Base-by-base conservation (phyloP, 2,329 filamentous ascomycete species). In the Calonectria henricotiae region DNA sequence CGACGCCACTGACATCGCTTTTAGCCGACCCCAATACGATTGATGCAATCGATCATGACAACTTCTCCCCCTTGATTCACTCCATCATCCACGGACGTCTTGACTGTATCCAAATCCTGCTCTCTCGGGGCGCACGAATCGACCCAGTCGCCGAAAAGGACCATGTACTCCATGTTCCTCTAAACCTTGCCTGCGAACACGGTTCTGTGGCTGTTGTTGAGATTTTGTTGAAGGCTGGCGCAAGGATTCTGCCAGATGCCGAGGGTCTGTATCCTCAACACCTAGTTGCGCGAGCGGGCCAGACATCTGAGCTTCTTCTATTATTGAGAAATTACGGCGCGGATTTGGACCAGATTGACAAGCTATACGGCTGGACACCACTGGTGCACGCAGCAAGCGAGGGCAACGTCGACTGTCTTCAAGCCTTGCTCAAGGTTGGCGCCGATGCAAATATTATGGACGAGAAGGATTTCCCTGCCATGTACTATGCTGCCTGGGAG, bases 401-500 rank as follows among this genome's bases (percentile, higher is more conserved):
- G 84, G 96, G 96, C 25, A 97, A 98, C 79, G 93, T 98, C 1
- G 91, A 93, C 30, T 98, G 95, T 78, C 86, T 99, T 49, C 90
- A 94, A 75, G 93, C 92, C 1, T 87, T 99, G 4, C 86, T 99
- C 12, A 90, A 94, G 64, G 90, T 93, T 72, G 92, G 93, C 8
- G 95, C 93, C 4, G 90, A 97, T 77, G 89, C 93, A 1, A 92
- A 91, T 73, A 93, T 95, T 65, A 84, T 94, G 49, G 96, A 99
- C 79, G 96, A 99, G 83, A 99, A 98, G 80, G 92, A 91, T 17
- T 88, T 98, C 4, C 94, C 95, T 2, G 95, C 96, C 32, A 95
- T 98, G 91, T 99, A 99, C 82, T 99, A 99, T 82, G 96, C 96
- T 15, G 96, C 95, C 0, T 99, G 96, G 96, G 96, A 99, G 84